Evolutionary conservation across 108 stramenopile species (phyloP).

Genomic region (Poteriospumella lacustris): DNA sequence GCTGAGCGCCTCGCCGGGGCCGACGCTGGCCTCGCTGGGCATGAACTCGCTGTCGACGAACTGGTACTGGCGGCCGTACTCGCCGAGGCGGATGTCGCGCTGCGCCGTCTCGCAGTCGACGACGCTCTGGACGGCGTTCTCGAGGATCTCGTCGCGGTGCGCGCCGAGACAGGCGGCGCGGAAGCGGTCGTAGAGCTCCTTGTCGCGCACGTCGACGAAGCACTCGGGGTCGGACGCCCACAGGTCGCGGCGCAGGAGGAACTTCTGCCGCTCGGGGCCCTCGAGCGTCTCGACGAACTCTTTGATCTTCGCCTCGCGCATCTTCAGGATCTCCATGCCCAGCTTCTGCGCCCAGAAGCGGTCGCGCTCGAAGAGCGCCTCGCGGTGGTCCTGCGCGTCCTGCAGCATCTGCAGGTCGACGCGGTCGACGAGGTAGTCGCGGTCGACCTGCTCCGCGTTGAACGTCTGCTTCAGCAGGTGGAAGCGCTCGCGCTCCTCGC

Average conservation of each 20-base stretch:
- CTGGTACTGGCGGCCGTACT: conserved; percentile 40
- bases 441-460: conserved; percentile 32
- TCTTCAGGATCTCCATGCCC: neutral
- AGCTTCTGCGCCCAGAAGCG: neutral
- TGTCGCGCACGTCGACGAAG: conserved; percentile 39
- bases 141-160: conserved; percentile 31
- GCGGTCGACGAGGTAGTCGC: neutral
- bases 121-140: conserved; percentile 37
- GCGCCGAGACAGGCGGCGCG: conserved; percentile 24
- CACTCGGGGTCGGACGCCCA: conserved; percentile 42
- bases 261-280: conserved; percentile 25
- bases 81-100: conserved; percentile 35
- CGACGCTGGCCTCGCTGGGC: conserved; percentile 35
- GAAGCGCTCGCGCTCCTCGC: conserved; percentile 42
- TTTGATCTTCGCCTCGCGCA: conserved; percentile 27
- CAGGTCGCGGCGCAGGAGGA: conserved; percentile 29
- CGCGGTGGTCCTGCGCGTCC: conserved; percentile 25
- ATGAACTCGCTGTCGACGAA: conserved; percentile 47
- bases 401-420: conserved; percentile 21
- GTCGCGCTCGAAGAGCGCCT: conserved; percentile 29
- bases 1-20: conserved; percentile 28
- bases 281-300: conserved; percentile 34
- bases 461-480: conserved; percentile 44
- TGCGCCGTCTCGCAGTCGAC: conserved; percentile 36
- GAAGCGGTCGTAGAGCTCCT: conserved; percentile 32